Conservation (phyloP, 352 stramenopile species). For the Phytophthora hibernalis region DNA sequence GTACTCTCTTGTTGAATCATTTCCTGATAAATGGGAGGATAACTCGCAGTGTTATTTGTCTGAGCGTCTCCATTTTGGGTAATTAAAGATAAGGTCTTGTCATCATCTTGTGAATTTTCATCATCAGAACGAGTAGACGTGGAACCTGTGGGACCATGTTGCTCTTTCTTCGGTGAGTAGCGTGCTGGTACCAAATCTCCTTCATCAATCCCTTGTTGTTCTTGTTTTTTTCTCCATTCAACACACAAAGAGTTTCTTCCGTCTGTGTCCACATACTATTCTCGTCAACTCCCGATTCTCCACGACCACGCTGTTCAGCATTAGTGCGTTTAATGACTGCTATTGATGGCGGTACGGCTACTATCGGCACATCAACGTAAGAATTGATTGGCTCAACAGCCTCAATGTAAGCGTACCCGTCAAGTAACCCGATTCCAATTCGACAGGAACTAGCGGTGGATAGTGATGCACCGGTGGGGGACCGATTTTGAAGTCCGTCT, state of each 20-base stretch:
- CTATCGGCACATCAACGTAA: not conserved
- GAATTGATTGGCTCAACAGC: conserved; percentile 16
- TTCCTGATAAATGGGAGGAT: not conserved
- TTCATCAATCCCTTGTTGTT: not conserved
- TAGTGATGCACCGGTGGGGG: not conserved
- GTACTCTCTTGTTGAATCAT: not conserved
- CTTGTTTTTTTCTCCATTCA: not conserved
- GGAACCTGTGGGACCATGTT: not conserved
- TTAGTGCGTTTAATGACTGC: not conserved
- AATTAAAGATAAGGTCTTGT: not conserved
- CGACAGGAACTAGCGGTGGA: not conserved
- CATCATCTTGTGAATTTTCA: not conserved
- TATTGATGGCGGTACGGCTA: not conserved
- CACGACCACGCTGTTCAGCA: not conserved
- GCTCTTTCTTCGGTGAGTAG: not conserved
- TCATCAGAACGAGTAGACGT: not conserved
- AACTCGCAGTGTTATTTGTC: not conserved
- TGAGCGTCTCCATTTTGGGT: not conserved
- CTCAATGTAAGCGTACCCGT: conserved; percentile 50
- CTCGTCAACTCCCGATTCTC: not conserved
- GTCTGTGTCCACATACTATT: not conserved
- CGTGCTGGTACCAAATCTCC: not conserved
- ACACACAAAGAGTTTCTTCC: not conserved
- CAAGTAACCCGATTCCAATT: conserved; percentile 34
- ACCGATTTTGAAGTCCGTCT: not conserved